A percentile compares a stretch with the other conserved stretches of the same genome.
Evolutionary conservation across 129 eudicot genomes (phyloP).

Genomic region (Tagetes patula): DNA sequence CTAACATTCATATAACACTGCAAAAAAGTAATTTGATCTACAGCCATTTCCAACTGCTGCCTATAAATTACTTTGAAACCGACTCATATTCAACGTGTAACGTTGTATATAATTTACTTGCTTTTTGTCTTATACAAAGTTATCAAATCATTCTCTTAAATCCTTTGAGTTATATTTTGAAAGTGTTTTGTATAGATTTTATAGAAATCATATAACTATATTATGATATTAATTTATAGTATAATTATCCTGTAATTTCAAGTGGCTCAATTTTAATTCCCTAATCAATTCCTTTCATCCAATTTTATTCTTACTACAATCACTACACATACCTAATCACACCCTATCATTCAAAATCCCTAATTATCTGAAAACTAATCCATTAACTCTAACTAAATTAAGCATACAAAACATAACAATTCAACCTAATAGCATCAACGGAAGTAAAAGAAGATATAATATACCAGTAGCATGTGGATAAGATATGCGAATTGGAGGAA

Average conservation of each 20-base stretch:
- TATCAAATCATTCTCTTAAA: constrained; percentile 3
- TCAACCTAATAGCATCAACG: background rate
- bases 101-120: background rate
- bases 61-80: background rate
- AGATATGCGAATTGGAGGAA: constrained; percentile 30
- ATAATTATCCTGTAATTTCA: background rate
- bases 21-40: background rate
- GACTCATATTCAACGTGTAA: background rate
- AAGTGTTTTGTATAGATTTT: too few relatives aligned
- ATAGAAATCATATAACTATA: background rate
- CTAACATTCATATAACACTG: constrained; percentile 2
- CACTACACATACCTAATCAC: constrained; percentile 6
- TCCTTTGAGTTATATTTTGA: background rate
- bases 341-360: background rate
- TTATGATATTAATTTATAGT: background rate
- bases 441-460: background rate
- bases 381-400: constrained; percentile 13
- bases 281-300: constrained; percentile 5
- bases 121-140: background rate
- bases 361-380: constrained; percentile 15
- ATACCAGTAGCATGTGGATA: constrained; percentile 49
- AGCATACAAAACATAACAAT: background rate
- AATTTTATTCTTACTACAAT: background rate
- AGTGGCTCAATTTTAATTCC: background rate
- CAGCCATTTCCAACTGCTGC: background rate